Evolutionary conservation across 495 filamentous ascomycete species (phyloP).

Genomic region (Xylaria bambusicola): DNA sequence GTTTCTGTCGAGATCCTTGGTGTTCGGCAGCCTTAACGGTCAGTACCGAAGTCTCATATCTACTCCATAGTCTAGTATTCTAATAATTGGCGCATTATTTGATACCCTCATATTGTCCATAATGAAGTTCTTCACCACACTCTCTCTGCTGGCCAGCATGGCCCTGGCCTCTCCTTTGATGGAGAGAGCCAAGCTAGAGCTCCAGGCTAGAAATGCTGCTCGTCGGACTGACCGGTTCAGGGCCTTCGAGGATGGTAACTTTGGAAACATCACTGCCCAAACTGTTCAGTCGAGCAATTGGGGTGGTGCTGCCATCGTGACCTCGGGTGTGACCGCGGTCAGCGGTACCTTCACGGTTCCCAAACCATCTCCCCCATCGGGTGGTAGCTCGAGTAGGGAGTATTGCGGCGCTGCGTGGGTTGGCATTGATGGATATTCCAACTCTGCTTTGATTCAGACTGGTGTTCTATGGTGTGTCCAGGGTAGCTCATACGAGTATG

Average conservation of each 20-base stretch:
- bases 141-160: slow-evolving; percentile 1
- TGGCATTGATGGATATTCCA: slow-evolving; percentile 11
- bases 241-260: not conserved
- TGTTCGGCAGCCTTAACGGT: not conserved
- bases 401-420: slow-evolving; percentile 12
- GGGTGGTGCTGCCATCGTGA: slow-evolving; percentile 9
- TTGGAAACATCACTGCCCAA: slow-evolving; percentile 7
- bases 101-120: not conserved
- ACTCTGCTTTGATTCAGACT: slow-evolving; percentile 7
- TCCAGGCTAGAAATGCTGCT: slow-evolving; percentile 11
- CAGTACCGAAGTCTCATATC: not conserved
- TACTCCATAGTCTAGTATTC: not conserved
- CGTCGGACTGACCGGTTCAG: slow-evolving; percentile 4
- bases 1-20: not conserved
- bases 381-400: not conserved
- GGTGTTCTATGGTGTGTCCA: slow-evolving; percentile 13
- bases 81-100: not conserved
- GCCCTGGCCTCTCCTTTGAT: slow-evolving; percentile 14
- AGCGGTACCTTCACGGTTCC: slow-evolving; percentile 5
- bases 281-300: slow-evolving; percentile 8
- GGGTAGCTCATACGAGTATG: not conserved
- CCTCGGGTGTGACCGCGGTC: slow-evolving; percentile 12
- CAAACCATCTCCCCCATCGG: slow-evolving; percentile 1
- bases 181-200: slow-evolving; percentile 6
- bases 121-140: slow-evolving; percentile 5